Base-by-base conservation (phyloP, 2,329 filamentous ascomycete species). In the Lachnellula occidentalis region DNA sequence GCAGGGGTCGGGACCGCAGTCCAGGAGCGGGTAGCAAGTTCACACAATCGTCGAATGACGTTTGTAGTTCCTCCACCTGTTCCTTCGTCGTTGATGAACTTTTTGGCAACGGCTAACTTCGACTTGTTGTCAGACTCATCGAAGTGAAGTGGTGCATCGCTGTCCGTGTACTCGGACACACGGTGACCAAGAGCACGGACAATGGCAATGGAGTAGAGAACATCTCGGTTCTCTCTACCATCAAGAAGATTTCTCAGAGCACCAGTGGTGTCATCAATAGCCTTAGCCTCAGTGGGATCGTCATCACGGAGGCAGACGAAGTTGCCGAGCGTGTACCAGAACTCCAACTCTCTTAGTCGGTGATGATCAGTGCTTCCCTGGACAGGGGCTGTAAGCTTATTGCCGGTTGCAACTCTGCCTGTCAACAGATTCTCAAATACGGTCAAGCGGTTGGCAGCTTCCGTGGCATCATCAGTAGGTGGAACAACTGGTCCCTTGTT, bases 181-280 rank as follows among this genome's bases (percentile, higher is more conserved):
- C 83, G 81, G 34, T 84, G 83, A 45, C 87, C 85, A 48, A 91
- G 77, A 58, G 92, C 83, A 24, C 90, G 84, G 15, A 88, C 84
- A 53, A 95, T 82, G 8, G 88, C 89, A 61, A 96, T 86, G 0
- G 89, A 94, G 72, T 96, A 96, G 54, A 96, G 81, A 17, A 96
- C 86, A 68, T 96, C 91, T 51, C 92, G 84, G 65, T 92, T 94
- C 72, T 96, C 92, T 22, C 86, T 81, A 47, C 87, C 87, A 62
- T 90, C 87, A 12, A 96, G 78, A 21, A 92, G 77, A 53, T 79
- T 79, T 34, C 90, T 84, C 70, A 90, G 81, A 50, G 78, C 78
- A 4, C 71, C 71, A 31, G 96, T 74, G 1, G 82, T 80, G 24
- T 83, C 79, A 51, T 91, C 86, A 36, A 90, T 81, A 51, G 79